A percentile compares a stretch with the other conserved stretches of the same genome.
phyloP scores from a whole-genome alignment of 2,329 filamentous ascomycete genomes.

The Trichoderma breve region DNA sequence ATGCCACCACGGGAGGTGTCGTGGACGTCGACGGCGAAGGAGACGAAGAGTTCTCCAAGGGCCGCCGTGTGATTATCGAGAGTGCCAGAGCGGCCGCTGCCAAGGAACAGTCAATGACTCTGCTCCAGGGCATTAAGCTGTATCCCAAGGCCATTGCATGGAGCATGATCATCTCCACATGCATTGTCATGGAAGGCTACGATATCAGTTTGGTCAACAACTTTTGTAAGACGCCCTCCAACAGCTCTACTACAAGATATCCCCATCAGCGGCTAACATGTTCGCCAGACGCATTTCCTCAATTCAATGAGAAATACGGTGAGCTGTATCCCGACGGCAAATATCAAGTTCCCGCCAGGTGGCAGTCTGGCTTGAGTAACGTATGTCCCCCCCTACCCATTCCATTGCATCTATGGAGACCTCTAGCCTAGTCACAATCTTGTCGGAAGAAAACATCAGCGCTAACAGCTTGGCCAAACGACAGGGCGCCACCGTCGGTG shows the following conservation, averaged over 20 bases:
- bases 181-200: constrained; percentile 89
- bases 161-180: constrained; percentile 84
- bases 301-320: constrained; percentile 60
- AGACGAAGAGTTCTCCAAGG: constrained; percentile 26
- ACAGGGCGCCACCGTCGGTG: constrained; percentile 42
- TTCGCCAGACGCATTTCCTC: constrained; percentile 48
- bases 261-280: background rate
- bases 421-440: background rate
- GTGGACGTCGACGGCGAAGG: background rate
- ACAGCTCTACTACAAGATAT: background rate
- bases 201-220: constrained; percentile 80
- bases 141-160: constrained; percentile 86
- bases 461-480: background rate
- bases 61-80: constrained; percentile 33
- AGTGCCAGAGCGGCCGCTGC: constrained; percentile 48
- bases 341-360: constrained; percentile 58
- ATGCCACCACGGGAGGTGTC: background rate
- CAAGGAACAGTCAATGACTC: constrained; percentile 67
- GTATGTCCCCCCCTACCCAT: constrained; percentile 29
- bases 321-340: constrained; percentile 43
- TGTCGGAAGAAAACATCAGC: background rate
- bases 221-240: constrained; percentile 53
- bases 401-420: background rate
- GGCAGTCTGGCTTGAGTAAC: constrained; percentile 62
- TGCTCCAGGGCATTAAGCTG: constrained; percentile 72